Percentiles rank a stretch among this genome's conserved stretches.
These are phyloP conservation scores for Gynostemma pentaphyllum DNA, from an alignment of 306 rosid genomes.

Conservation along the genomic window DNA sequence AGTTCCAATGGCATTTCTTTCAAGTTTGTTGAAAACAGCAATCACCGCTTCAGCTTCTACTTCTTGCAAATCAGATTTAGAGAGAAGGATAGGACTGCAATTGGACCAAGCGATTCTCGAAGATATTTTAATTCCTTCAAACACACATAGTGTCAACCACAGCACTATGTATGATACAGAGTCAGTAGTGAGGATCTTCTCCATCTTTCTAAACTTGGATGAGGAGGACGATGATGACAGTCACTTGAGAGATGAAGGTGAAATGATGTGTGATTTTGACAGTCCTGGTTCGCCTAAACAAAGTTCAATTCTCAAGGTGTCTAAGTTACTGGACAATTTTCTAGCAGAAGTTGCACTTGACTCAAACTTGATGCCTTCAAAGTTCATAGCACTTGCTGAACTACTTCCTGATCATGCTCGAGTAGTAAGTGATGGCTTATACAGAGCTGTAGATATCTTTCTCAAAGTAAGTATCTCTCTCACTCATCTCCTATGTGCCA, in stretches of 20 bases:
- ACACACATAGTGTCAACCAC: constrained; percentile 45
- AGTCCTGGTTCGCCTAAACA: constrained; percentile 95
- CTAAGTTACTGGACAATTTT: constrained; percentile 73
- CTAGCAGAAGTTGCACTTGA: constrained; percentile 91
- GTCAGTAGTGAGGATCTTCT: constrained; percentile 70
- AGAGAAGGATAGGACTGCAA: constrained; percentile 81
- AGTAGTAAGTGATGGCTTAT: constrained; percentile 70
- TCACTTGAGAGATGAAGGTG: constrained; percentile 62
- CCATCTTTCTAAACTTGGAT: constrained; percentile 74
- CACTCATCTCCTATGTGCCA: neutral
- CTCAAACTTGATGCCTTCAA: constrained; percentile 57
- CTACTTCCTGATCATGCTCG: constrained; percentile 96
- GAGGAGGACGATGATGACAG: constrained; percentile 71
- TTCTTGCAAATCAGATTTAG: constrained; percentile 80
- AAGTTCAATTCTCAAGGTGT: constrained; percentile 84
- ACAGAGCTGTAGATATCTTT: constrained; percentile 85
- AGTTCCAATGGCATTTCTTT: constrained; percentile 92
- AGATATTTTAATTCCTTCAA: constrained; percentile 77
- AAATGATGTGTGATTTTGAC: constrained; percentile 79
- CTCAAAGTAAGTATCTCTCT: constrained; percentile 55
- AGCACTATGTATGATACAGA: constrained; percentile 66
- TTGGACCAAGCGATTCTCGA: constrained; percentile 97
- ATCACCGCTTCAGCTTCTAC: constrained; percentile 66
- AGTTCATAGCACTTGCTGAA: constrained; percentile 74
- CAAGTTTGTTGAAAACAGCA: constrained; percentile 82